Percentiles rank a stretch among this genome's conserved stretches.
phyloP scores from a whole-genome alignment of 441 rosid species.

The Melastoma candidum region DNA sequence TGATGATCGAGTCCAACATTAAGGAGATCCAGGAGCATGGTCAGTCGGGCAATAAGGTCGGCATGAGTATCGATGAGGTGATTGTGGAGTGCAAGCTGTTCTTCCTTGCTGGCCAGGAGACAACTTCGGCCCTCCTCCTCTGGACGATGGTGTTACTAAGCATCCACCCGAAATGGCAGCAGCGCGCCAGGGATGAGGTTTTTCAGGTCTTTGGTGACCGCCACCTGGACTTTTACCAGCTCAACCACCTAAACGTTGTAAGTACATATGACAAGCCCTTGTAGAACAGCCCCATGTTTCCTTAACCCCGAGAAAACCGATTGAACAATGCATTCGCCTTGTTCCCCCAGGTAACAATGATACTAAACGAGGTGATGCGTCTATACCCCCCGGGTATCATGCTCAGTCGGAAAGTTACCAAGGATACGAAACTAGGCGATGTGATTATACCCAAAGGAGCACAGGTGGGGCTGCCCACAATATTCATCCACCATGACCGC shows the following conservation, averaged over 20 bases:
- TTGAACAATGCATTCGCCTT: too few relatives aligned
- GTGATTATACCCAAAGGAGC: neutral
- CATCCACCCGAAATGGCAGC: constrained; percentile 23
- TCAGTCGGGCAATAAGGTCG: constrained; percentile 13
- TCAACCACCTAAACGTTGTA: too few relatives aligned
- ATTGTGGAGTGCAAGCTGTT: constrained; percentile 39
- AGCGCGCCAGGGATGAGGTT: constrained; percentile 23
- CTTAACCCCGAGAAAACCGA: too few relatives aligned
- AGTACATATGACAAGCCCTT: constrained; percentile 4
- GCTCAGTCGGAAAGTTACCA: neutral
- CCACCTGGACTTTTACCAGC: constrained; percentile 9
- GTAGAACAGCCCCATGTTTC: neutral
- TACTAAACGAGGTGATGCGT: constrained; percentile 7
- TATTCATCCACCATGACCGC: constrained; percentile 24
- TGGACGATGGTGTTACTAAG: constrained; percentile 35
- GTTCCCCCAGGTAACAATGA: too few relatives aligned
- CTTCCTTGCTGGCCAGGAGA: constrained; percentile 40
- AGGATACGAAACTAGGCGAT: constrained; percentile 4
- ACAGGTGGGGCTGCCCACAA: constrained; percentile 18
- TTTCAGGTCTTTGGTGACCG: constrained; percentile 14
- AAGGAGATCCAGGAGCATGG: constrained; percentile 20
- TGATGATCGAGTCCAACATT: constrained; percentile 26
- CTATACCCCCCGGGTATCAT: constrained; percentile 4
- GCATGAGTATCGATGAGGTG: constrained; percentile 34
- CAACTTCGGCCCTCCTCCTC: constrained; percentile 26